phyloP scores from a whole-genome alignment of 2,329 filamentous ascomycete genomes.

The Stylonectria norvegica region DNA sequence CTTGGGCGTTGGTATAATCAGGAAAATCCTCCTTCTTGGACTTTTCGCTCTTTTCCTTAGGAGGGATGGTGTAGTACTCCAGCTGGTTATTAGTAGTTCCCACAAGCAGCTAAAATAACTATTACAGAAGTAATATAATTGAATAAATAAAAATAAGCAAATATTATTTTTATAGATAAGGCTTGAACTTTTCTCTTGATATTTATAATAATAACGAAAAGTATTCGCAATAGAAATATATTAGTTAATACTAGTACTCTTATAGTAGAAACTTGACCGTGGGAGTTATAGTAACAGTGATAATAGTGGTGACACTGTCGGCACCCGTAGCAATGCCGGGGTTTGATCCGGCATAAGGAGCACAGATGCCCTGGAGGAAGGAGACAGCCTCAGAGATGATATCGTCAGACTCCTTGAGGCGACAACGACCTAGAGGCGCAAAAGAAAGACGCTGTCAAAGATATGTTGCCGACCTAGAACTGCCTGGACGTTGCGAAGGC shows the following conservation, averaged over 20 bases:
- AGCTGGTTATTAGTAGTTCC: constrained; percentile 91
- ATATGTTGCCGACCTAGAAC: too few species aligned
- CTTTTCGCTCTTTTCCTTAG: constrained; percentile 68
- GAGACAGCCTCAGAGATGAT: constrained; percentile 68
- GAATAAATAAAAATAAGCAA: too few species aligned
- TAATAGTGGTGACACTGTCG: constrained; percentile 59
- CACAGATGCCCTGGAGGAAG: constrained; percentile 92
- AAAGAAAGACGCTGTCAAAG: constrained; percentile 75
- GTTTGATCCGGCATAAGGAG: constrained; percentile 68
- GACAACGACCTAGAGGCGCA: constrained; percentile 76
- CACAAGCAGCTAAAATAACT: constrained; percentile 79
- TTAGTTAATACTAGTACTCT: too few species aligned
- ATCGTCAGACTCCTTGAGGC: constrained; percentile 57
- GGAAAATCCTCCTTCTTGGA: constrained; percentile 67
- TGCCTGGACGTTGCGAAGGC: constrained; percentile 37
- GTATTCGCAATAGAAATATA: too few species aligned
- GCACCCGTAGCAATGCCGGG: constrained; percentile 78
- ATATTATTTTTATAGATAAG: too few species aligned
- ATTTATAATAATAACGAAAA: too few species aligned
- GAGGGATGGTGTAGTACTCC: constrained; percentile 76
- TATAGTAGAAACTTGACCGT: too few species aligned
- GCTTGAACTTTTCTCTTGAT: too few species aligned
- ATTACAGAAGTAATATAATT: too few species aligned
- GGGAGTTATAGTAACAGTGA: too few species aligned
- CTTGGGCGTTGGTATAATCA: constrained; percentile 83